Evolutionary conservation across 2,329 filamentous ascomycete genomes (phyloP), one percentile per base, ranked within the genome.

Genomic region (Endoconidiophora polonica): DNA sequence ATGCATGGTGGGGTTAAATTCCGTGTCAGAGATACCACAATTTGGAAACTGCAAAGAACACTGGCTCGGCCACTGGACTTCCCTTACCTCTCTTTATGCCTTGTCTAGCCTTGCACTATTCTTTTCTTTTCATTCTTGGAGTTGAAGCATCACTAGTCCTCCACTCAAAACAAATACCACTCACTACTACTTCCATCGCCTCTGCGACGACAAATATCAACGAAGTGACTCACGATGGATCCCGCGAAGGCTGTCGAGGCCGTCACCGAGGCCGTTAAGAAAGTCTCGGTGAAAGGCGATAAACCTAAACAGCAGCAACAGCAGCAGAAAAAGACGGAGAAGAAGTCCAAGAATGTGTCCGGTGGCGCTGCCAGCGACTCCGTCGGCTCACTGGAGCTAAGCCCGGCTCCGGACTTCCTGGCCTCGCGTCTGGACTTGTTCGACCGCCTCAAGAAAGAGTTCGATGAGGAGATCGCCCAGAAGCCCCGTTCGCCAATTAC

Each of bases 391-490:
- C 61, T 74, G 53, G 69, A 74, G 66, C 62, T 66, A 61, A 65
- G 62, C 57, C 72, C 67, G 24, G 71, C 77, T 18, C 83, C 88
- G 51, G 78, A 81, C 54, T 94, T 84, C 65, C 78, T 96, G 55
- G 71, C 88, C 60, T 78, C 87, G 65, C 81, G 91, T 55, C 80
- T 95, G 60, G 76, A 83, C 16, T 26, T 56, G 38, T 56, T 95
- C 68, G 84, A 95, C 63, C 79, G 82, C 63, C 73, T 95, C 57
- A 93, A 93, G 74, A 80, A 84, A 57, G 76, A 83, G 63, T 79
- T 86, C 61, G 81, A 93, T 57, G 82, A 82, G 52, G 85, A 91
- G 62, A 68, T 86, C 56, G 72, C 78, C 57, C 65, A 66, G 58
- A 81, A 83, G 66, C 79, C 83, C 38, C 80, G 80, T 58, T 79